Base-by-base conservation (phyloP, 2,329 filamentous ascomycete genomes). In the Dryadomyces quercus-mongolicae region DNA sequence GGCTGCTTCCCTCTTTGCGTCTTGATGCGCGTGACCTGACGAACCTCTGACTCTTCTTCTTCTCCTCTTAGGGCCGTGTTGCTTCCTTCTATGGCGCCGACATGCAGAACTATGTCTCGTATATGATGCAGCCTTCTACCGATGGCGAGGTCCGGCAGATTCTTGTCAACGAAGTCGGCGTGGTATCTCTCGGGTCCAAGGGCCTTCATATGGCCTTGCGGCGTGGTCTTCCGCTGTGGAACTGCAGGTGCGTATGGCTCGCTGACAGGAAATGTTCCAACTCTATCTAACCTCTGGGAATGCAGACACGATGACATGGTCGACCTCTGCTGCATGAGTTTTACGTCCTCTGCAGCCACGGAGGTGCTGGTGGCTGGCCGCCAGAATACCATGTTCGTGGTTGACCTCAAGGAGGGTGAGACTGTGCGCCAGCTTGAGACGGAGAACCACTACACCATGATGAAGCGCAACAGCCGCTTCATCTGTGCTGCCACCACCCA, bases 291-390 rank as follows among this genome's bases (percentile, higher is more conserved):
- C 13, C 6, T 34, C 31, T 22, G 25, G 8, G 8, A 31, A 4
- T 31, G 8, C 44, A 53, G 59, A 20, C 57, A 61, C 52, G 55
- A 52, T 31, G 85, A 86, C 54, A 95, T 97, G 85, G 82, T 78
- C 59, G 88, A 96, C 64, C 73, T 98, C 59, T 82, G 83, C 62
- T 97, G 93, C 69, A 97, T 97, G 90, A 92, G 86, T 66, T 96
- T 95, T 66, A 94, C 89, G 1, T 90, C 88, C 31, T 90, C 90
- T 64, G 86, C 86, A 9, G 88, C 86, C 25, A 79, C 81, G 15
- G 86, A 95, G 64, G 84, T 98, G 55, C 73, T 98, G 20, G 87
- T 92, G 38, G 93, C 90, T 49, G 93, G 93, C 49, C 81, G 85
- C 60, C 93, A 98, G 69, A 80, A 85, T 54, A 79, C 78, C 51